Percentiles rank a stretch among this genome's conserved stretches.
These are phyloP conservation scores for Lasiosphaeria miniovina DNA, from an alignment of 495 filamentous ascomycete genomes.

Conservation along the genomic window DNA sequence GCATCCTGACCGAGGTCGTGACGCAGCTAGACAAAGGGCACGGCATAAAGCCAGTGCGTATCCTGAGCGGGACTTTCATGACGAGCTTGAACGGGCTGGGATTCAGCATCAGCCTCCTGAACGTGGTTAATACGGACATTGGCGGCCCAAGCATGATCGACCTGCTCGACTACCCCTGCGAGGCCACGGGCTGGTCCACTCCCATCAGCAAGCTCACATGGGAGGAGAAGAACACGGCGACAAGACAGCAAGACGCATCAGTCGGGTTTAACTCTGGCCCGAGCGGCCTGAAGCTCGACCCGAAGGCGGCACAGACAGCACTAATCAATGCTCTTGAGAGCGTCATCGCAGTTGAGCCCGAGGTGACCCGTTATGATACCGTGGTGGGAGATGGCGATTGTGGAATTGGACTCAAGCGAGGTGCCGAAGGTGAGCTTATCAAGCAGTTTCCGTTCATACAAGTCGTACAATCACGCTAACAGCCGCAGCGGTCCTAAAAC, in stretches of 20 bases:
- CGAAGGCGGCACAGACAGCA: slow-evolving; percentile 51
- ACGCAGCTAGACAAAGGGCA: slow-evolving; percentile 67
- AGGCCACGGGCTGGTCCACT: slow-evolving; percentile 82
- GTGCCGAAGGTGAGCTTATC: slow-evolving; percentile 66
- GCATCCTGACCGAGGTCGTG: slow-evolving; percentile 84
- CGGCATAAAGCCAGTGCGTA: slow-evolving; percentile 68
- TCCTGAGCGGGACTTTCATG: slow-evolving; percentile 67
- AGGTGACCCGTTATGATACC: slow-evolving; percentile 86
- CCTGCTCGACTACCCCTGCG: slow-evolving; percentile 79
- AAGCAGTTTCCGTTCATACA: not conserved
- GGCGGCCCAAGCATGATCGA: slow-evolving; percentile 80
- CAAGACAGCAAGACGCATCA: slow-evolving; percentile 36
- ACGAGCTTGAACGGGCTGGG: slow-evolving; percentile 91
- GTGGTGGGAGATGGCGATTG: slow-evolving; percentile 96
- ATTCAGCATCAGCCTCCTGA: slow-evolving; percentile 84
- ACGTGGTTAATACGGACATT: slow-evolving; percentile 74
- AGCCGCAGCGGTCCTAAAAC: slow-evolving; percentile 59
- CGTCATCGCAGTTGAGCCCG: slow-evolving; percentile 74
- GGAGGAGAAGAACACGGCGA: slow-evolving; percentile 49
- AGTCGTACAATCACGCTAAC: not conserved
- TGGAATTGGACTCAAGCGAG: slow-evolving; percentile 83
- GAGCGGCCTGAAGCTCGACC: slow-evolving; percentile 72
- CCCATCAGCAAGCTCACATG: slow-evolving; percentile 63
- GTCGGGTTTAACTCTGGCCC: slow-evolving; percentile 50
- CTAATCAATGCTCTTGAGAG: slow-evolving; percentile 66